Base-by-base conservation (phyloP, 805 yeast species). In the Komagataella ulmi region DNA sequence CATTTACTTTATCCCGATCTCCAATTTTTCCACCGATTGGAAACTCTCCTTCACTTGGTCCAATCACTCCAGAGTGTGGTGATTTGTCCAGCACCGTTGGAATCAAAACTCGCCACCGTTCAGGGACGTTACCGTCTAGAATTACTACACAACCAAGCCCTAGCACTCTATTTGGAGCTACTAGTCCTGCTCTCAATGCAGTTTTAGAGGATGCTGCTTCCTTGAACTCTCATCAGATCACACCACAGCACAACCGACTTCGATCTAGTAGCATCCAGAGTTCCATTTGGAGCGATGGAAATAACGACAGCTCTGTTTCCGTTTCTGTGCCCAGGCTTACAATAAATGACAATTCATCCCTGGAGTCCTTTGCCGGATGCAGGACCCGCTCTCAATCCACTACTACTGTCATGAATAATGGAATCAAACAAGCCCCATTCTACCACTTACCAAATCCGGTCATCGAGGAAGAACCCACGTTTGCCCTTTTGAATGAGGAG, bases 111-210 rank as follows among this genome's bases (percentile, higher is more conserved):
- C 74, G 93, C 55, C 79, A 85, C 47, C 74, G 95, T 56, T 85
- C 93, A 2, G 93, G 93, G 2, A 86, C 95, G 12, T 67, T 86
- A 49, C 91, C 93, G 7, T 80, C 89, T 18, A 68, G 83, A 49
- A 72, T 81, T 51, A 60, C 67, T 46, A 61, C 71, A 17, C 49
- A 53, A 24, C 52, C 56, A 44, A 50, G 57, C 14, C 57, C 56
- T 24, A 45, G 57, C 49, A 54, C 63, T 12, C 46, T 59, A 21
- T 58, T 48, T 50, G 51, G 57, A 49, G 57, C 51, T 54, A 55
- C 55, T 50, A 57, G 61, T 52, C 62, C 66, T 47, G 63, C 58
- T 8, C 59, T 56, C 51, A 61, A 50, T 51, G 67, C 58, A 18
- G 65, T 56, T 46, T 55, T 51, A 53, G 62, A 53, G 52, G 61